Evolutionary conservation across 106 monocot genomes (phyloP).

Genomic region (Chionographis japonica): DNA sequence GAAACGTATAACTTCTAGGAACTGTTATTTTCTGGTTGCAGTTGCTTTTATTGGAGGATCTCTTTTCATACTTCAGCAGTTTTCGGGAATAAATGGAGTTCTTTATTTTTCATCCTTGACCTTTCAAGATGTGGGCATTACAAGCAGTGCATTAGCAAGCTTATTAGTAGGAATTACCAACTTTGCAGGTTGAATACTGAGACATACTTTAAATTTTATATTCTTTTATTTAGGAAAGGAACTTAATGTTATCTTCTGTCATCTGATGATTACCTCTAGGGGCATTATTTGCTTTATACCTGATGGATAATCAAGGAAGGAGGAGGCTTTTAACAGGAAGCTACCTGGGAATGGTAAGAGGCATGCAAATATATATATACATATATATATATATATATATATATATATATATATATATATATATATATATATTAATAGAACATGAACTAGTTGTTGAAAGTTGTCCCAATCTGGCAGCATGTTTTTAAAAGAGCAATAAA

Average conservation of each 20-base stretch:
- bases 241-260: neutral
- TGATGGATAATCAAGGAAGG: conserved; percentile 90
- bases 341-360: conserved; percentile 84
- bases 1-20: no score
- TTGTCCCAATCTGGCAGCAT: no score
- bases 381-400: neutral
- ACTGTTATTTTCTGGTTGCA: conserved; percentile 20
- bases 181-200: conserved; percentile 45
- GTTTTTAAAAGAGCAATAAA: no score
- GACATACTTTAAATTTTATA: neutral
- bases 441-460: neutral
- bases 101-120: conserved; percentile 92
- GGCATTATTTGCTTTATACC: conserved; percentile 59
- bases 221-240: neutral
- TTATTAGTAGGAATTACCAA: conserved; percentile 86
- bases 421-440: neutral
- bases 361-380: neutral
- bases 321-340: conserved; percentile 69
- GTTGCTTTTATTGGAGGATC: conserved; percentile 90
- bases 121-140: conserved; percentile 78
- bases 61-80: conserved; percentile 86
- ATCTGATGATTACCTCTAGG: conserved; percentile 31
- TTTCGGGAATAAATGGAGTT: conserved; percentile 94
- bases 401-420: neutral
- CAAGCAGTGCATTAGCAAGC: conserved; percentile 68